A percentile compares a stretch with the other conserved stretches of the same genome.
phyloP scores from a whole-genome alignment of 164 flowering plant genomes.

The Liquidambar formosana region DNA sequence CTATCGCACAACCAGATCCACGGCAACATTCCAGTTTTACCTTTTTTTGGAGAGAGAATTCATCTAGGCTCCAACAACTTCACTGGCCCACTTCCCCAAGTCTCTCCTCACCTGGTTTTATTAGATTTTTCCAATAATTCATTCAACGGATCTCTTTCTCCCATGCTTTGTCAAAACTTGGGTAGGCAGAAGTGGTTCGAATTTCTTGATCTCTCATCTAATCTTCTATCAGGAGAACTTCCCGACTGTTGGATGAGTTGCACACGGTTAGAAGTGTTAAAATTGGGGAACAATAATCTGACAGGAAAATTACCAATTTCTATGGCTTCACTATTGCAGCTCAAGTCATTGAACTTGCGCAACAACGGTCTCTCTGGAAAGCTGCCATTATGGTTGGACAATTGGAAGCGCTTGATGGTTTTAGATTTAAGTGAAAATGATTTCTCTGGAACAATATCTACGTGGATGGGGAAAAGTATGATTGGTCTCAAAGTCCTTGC shows the following conservation, averaged over 20 bases:
- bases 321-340: not conserved
- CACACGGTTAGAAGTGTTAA: not conserved
- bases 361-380: not conserved
- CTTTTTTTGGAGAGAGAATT: no score
- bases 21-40: not conserved
- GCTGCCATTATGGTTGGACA: not conserved
- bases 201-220: not conserved
- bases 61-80: no score
- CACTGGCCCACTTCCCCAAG: no score
- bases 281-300: not conserved
- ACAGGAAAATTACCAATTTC: not conserved
- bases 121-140: no score
- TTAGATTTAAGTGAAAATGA: not conserved
- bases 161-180: not conserved
- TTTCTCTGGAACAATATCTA: not conserved
- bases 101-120: no score
- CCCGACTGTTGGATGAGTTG: not conserved
- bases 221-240: not conserved
- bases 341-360: not conserved
- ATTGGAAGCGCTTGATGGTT: not conserved
- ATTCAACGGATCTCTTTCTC: not conserved
- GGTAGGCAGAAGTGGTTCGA: rapidly evolving
- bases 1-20: not conserved
- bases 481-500: not conserved
- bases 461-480: not conserved